A percentile compares a stretch with the other conserved stretches of the same genome.
phyloP scores from a whole-genome alignment of 106 monocot genomes.

The Apostasia ramifera region DNA sequence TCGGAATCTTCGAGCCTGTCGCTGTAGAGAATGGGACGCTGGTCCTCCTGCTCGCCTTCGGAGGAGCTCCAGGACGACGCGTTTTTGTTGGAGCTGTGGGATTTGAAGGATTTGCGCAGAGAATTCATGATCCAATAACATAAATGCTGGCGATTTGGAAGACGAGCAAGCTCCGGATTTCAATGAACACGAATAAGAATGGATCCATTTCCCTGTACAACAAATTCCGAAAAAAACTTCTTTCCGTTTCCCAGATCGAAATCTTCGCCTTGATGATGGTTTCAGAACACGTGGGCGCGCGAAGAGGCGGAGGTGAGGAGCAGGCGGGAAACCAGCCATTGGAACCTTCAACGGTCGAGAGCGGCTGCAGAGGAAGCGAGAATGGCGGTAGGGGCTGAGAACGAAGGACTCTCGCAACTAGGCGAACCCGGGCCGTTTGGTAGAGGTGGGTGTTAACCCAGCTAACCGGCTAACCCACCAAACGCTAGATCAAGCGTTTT shows the following conservation, averaged over 20 bases:
- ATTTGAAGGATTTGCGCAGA: constrained; percentile 24
- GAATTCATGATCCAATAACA: constrained; percentile 26
- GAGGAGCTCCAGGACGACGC: constrained; percentile 17
- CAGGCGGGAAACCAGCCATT: neutral
- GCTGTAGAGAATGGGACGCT: constrained; percentile 23
- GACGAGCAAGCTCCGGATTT: neutral
- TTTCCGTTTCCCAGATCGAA: neutral
- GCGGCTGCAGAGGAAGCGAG: neutral
- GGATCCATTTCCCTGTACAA: neutral
- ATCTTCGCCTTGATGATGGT: neutral
- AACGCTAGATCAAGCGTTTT: too few species aligned
- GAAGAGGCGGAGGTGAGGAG: neutral
- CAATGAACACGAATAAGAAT: neutral
- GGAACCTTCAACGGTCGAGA: neutral
- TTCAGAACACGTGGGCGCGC: neutral
- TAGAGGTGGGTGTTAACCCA: too few species aligned
- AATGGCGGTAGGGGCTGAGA: too few species aligned
- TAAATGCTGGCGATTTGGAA: neutral
- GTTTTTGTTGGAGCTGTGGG: constrained; percentile 27
- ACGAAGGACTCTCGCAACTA: too few species aligned
- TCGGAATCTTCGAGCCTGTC: constrained; percentile 1
- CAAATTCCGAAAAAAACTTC: neutral
- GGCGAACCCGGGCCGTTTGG: too few species aligned
- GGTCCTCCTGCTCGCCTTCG: constrained; percentile 25
- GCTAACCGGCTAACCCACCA: too few species aligned